Evolutionary conservation across 73 alveolate genomes (phyloP).

Genomic region (Tetrahymena elliotti): DNA sequence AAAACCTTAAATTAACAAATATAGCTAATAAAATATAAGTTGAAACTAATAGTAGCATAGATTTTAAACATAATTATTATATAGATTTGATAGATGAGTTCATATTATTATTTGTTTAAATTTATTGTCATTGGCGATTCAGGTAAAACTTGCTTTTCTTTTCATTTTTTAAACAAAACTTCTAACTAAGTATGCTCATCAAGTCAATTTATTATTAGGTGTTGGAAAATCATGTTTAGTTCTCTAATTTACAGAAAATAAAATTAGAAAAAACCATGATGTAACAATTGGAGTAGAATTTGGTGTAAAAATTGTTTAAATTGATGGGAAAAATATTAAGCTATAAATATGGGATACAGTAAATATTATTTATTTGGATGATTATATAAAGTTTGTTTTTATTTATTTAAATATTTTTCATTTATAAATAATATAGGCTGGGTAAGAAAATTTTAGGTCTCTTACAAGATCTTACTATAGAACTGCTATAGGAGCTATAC

Average conservation of each 20-base stretch:
- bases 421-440: conserved; percentile 24
- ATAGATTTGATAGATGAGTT: background rate
- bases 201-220: conserved; percentile 1
- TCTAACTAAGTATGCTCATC: background rate
- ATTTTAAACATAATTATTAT: too few relatives aligned
- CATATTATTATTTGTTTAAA: conserved; percentile 29
- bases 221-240: conserved; percentile 62
- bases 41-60: background rate
- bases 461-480: conserved; percentile 55
- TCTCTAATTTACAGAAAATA: conserved; percentile 49
- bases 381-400: background rate
- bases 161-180: background rate
- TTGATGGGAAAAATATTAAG: conserved; percentile 45
- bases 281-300: conserved; percentile 60
- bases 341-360: conserved; percentile 61
- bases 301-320: conserved; percentile 51
- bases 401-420: background rate
- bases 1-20: background rate
- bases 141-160: conserved; percentile 17
- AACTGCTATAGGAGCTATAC: conserved; percentile 55
- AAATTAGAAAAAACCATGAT: conserved; percentile 51
- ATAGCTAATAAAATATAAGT: background rate
- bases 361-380: background rate
- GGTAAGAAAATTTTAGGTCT: conserved; percentile 48
- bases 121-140: conserved; percentile 59